Percentiles rank a stretch among this genome's conserved stretches.
These are phyloP conservation scores for Auriculariales sp. DNA, from an alignment of 768 basidiomycete genomes.

Conservation along the genomic window DNA sequence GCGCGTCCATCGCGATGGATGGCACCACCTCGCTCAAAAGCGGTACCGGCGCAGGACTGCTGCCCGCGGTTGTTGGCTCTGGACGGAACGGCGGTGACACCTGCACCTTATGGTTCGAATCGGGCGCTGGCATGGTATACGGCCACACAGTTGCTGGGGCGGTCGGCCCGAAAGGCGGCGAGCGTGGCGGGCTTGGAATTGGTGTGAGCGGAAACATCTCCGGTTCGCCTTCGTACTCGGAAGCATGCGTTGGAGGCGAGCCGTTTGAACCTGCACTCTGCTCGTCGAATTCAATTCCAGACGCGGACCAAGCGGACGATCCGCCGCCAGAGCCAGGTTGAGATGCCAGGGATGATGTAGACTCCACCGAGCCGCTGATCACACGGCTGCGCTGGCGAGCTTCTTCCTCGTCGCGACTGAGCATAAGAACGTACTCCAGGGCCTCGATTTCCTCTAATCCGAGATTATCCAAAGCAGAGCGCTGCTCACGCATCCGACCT, in stretches of 20 bases:
- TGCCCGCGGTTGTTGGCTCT: constrained; percentile 44
- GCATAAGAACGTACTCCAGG: constrained; percentile 69
- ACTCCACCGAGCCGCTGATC: not conserved
- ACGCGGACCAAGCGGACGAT: constrained; percentile 2
- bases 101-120: constrained; percentile 39
- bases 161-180: constrained; percentile 10
- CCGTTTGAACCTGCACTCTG: not conserved
- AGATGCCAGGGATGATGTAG: not conserved
- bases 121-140: constrained; percentile 14
- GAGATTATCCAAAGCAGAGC: constrained; percentile 37
- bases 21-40: not conserved
- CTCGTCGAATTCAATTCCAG: not conserved
- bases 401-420: constrained; percentile 63
- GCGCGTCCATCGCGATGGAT: too few relatives aligned
- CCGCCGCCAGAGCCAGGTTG: too few relatives aligned
- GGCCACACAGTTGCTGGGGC: constrained; percentile 13
- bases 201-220: constrained; percentile 1
- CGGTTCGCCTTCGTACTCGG: not conserved
- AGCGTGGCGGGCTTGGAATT: constrained; percentile 2
- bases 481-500: constrained; percentile 43
- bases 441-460: constrained; percentile 64
- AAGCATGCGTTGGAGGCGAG: not conserved
- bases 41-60: constrained; percentile 15
- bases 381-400: not conserved
- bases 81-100: constrained; percentile 33